Base-by-base conservation (phyloP, 2,329 filamentous ascomycete genomes). In the Xylaria sp. region DNA sequence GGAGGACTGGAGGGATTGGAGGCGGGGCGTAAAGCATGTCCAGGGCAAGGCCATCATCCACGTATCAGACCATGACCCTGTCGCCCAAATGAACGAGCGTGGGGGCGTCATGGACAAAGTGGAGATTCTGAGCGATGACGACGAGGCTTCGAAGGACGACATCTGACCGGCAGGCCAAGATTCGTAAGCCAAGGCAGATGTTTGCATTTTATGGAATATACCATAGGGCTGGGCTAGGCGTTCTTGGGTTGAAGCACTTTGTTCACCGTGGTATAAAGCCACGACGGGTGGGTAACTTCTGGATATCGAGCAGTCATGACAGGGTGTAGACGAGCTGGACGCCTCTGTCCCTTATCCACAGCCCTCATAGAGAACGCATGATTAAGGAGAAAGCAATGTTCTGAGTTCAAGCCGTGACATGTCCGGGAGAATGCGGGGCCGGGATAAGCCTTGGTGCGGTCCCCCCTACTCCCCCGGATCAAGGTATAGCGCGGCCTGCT, bases 41-140 rank as follows among this genome's bases (percentile, higher is more conserved):
- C 89, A 92, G 74, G 92, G 93, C 25, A 98, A 97, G 79, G 86
- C 90, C 7, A 93, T 99, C 62, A 92, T 98, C 58, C 93, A 95
- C 74, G 89, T 98, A 33, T 90, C 93, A 33, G 91, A 94, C 64
- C 85, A 85, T 59, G 91, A 94, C 74, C 89, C 90, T 0, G 82
- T 87, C 2, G 82, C 86, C 66, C 85, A 86, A 1, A 80, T 84
- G 59, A 82, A 81, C 10, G 93, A 92, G 73, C 85, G 93, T 64
- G 88, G 89, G 41, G 90, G 88, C 43, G 94, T 94, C 0, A 89
- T 98, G 64, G 94, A 97, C 72, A 94, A 97, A 76, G 95, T 99
- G 3, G 93, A 98, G 79, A 91, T 89, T 2, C 86, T 98, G 77
- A 96, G 97, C 77, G 93, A 96, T 75, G 89, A 87, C 31, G 51